phyloP scores from a whole-genome alignment of 2,329 filamentous ascomycete species.

The Fusarium mundagurra region DNA sequence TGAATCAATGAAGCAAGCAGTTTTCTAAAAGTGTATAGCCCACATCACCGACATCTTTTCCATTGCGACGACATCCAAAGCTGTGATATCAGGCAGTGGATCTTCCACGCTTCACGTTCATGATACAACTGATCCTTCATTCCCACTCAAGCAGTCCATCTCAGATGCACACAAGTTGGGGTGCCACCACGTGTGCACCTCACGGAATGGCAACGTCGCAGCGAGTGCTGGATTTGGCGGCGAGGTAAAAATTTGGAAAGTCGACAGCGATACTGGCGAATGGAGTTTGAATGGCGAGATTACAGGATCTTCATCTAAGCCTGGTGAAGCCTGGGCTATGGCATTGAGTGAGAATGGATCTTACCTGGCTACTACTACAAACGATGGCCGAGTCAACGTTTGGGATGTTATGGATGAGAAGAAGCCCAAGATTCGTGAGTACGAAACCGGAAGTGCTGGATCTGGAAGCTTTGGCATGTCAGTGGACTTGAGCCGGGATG shows the following conservation, averaged over 20 bases:
- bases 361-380: conserved; percentile 86
- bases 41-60: conserved; percentile 88
- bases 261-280: conserved; percentile 64
- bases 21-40: conserved; percentile 59
- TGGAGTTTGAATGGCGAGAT: conserved; percentile 59
- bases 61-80: conserved; percentile 76
- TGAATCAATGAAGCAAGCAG: conserved; percentile 13
- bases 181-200: conserved; percentile 86
- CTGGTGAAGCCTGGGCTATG: conserved; percentile 86
- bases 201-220: conserved; percentile 74
- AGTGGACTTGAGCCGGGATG: conserved; percentile 83
- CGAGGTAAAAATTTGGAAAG: conserved; percentile 84
- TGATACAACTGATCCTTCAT: conserved; percentile 75
- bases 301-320: conserved; percentile 57
- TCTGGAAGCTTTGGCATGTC: conserved; percentile 92
- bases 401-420: conserved; percentile 75
- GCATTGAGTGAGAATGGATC: conserved; percentile 85
- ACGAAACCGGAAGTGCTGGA: conserved; percentile 76
- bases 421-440: conserved; percentile 76
- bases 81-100: conserved; percentile 85
- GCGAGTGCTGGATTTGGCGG: conserved; percentile 91
- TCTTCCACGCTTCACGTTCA: conserved; percentile 84
- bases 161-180: conserved; percentile 84
- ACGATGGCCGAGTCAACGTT: conserved; percentile 88
- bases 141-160: conserved; percentile 82